A percentile compares a stretch with the other conserved stretches of the same genome.
Conservation (phyloP, 2,329 filamentous ascomycete species). For the Neurospora sp. region DNA sequence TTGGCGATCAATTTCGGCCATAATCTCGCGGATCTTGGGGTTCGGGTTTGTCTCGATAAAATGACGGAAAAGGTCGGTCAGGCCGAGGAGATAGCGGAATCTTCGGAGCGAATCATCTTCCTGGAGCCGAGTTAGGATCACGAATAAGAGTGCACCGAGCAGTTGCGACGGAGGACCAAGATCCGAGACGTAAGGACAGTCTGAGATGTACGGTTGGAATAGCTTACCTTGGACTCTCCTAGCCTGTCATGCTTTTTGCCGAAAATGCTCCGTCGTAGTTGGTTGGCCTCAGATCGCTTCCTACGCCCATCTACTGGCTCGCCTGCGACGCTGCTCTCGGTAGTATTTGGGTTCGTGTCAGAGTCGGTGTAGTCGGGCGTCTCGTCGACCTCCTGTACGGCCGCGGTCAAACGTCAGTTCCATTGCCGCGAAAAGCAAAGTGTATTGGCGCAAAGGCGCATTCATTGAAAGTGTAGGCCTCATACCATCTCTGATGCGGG, state of each 20-base stretch:
- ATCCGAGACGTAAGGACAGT: background rate
- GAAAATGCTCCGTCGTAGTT: slow-evolving; percentile 84
- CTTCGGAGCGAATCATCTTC: slow-evolving; percentile 92
- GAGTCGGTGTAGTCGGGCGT: slow-evolving; percentile 59
- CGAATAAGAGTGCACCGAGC: background rate
- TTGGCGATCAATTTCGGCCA: slow-evolving; percentile 88
- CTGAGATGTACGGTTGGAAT: background rate
- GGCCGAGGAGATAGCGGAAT: slow-evolving; percentile 87
- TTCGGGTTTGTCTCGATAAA: slow-evolving; percentile 98
- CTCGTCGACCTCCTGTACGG: slow-evolving; percentile 49
- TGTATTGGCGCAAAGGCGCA: background rate
- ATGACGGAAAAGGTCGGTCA: slow-evolving; percentile 95
- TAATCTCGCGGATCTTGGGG: slow-evolving; percentile 86
- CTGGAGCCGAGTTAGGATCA: slow-evolving; percentile 30
- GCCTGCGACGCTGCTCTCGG: slow-evolving; percentile 76
- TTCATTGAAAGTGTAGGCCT: background rate
- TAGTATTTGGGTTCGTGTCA: slow-evolving; percentile 58
- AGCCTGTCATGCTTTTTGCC: slow-evolving; percentile 90
- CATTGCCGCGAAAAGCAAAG: background rate
- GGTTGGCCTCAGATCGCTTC: slow-evolving; percentile 75
- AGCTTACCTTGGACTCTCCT: slow-evolving; percentile 77
- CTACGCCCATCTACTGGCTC: slow-evolving; percentile 74
- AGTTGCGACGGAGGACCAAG: slow-evolving; percentile 39
- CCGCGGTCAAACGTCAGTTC: background rate
- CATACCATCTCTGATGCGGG: slow-evolving; percentile 40